Evolutionary conservation across 1,284 basidiomycete species (phyloP).

Genomic region (Cutaneotrichosporon sp.): DNA sequence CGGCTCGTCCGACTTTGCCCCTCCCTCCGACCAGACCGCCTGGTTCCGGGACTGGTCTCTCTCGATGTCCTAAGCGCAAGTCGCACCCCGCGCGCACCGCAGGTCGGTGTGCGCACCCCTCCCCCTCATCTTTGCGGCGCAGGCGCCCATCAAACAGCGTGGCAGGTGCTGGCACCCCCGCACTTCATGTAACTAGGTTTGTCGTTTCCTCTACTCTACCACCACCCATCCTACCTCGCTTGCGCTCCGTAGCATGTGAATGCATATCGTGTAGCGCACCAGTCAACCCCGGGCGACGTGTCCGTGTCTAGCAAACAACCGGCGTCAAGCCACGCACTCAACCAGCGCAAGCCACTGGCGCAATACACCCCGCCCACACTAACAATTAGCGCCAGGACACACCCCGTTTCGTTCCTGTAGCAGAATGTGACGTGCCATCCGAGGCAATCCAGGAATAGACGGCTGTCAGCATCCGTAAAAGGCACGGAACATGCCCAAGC

Average conservation of each 20-base stretch:
- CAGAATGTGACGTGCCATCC: background rate
- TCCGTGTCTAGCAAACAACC: background rate
- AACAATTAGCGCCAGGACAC: no score
- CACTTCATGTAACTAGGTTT: constrained; percentile 6
- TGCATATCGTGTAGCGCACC: background rate
- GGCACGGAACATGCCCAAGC: background rate
- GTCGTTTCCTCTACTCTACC: background rate
- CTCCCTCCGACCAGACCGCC: constrained; percentile 61
- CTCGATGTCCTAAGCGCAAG: constrained; percentile 56
- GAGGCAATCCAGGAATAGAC: background rate
- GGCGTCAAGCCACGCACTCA: no score
- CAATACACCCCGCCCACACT: no score
- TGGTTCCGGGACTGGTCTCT: constrained; percentile 69
- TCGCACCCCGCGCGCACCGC: background rate
- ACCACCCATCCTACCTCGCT: background rate
- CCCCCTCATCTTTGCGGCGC: background rate
- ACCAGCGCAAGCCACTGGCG: no score
- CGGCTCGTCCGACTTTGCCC: constrained; percentile 57
- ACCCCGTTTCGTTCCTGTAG: background rate
- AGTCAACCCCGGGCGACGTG: background rate
- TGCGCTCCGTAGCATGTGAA: background rate
- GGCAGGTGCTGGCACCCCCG: background rate
- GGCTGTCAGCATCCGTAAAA: background rate
- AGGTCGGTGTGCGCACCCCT: background rate
- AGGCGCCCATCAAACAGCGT: background rate